Base-by-base conservation (phyloP, 768 basidiomycete genomes). In the Boletus pseudo-olivaceus region DNA sequence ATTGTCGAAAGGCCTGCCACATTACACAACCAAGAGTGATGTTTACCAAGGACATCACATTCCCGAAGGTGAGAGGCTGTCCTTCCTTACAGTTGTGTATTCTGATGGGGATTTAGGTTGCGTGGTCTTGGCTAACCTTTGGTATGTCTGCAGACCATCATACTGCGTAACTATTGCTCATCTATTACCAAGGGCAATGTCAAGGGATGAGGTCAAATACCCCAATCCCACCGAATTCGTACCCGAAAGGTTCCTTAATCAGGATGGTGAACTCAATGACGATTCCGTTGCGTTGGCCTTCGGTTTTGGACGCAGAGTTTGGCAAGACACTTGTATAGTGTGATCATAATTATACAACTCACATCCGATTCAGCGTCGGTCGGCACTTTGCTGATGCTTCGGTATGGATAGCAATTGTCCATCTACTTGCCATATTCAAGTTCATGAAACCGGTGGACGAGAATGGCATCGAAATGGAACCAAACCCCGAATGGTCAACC, bases 311-410 rank as follows among this genome's bases (percentile, higher is more conserved):
- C 69, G 69, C 45, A 62, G 67, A 56, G 51, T 63, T 33, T 71
- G 66, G 67, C 27, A 53, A 56, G 61, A 47, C 23, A 29, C 2
- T 10, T 52, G 14, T 15, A 38, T 33, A 29, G 5, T 33, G 23
- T 38, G 26, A 9, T 51, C 15, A 20, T 48, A 10, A 20, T 9
- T 14, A 20, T 20, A 17, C 34, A 19, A 12, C 54, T 69, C 4
- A 62, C 7, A 4, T 41, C 38, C 32, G 40, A 43, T 20, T 17
- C 17, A 68, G 67, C n/a, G 61, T 60, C n/a, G 68, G 70, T 12
- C 59, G 56, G 38, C 51, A 69, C 56, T 71, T 69, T 29, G 68
- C 68, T 20, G 66, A 69, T 7, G 66, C 70, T 12, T 69, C 68
- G 38, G 23, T 69, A n/a, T 69, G 68, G 68, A 60, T 70, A 46